Evolutionary conservation across 140 eudicot species (phyloP), one percentile per base, ranked within the genome.

Genomic region (Senecio squalidus): DNA sequence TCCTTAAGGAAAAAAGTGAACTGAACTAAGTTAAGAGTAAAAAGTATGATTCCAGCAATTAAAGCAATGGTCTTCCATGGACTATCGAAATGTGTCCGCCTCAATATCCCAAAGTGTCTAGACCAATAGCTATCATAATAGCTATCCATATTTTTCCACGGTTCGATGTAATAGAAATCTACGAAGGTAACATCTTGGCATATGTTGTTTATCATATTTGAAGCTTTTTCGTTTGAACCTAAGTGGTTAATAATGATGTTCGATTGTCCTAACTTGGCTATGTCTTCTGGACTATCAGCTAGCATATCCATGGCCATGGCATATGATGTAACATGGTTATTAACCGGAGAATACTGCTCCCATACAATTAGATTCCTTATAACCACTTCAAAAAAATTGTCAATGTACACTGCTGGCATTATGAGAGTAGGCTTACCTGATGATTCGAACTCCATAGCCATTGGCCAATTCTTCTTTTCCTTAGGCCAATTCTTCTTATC

Each of bases 301-400:
- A 63, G 28, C 2, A 11, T 36, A 40, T 51, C 60, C 27, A 64
- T 23, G 39, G 47, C 51, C n/a, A 8, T 3, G 1, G 52, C 52
- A 36, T 64, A 64, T 22, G 70, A 50, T 1, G 70, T 22, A 4
- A 50, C 2, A 1, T 64, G 11, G 0, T 2, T 0, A 13, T 5
- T 2, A 1, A 14, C 29, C 2, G 1, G 28, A 9, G 23, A 0
- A 11, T 14, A 64, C 4, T 64, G 70, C 60, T 64, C 70, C 17
- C 21, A 65, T 5, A 55, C 54, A 3, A 52, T 51, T 9, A 65
- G 62, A 33, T 65, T 65, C 9, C 43, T 36, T 2, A 65, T 1
- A 18, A 53, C 0, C 0, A 13, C 4, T 8, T 65, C 71, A 3
- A 43, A 36, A 6, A 0, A 2, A 17, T 38, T 30, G 0, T 23